These are phyloP conservation scores for Wickerhamomyces bovis DNA, from an alignment of 805 yeast species.

Conservation along the genomic window DNA sequence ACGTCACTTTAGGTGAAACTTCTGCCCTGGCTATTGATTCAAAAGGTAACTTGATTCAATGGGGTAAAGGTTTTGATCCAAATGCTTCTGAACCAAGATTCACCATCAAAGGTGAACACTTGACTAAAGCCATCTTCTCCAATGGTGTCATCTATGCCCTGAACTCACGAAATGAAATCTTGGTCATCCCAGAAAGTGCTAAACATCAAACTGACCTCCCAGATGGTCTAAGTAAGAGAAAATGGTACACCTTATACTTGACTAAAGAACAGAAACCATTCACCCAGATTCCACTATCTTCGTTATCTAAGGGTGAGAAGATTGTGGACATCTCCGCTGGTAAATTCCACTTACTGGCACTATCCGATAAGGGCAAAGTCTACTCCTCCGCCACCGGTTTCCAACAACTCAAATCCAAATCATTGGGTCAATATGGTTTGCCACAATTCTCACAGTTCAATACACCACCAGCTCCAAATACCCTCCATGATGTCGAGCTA, in stretches of 20 bases:
- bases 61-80: constrained; percentile 43
- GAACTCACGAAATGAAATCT: constrained; percentile 29
- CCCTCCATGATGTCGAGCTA: constrained; percentile 48
- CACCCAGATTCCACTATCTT: constrained; percentile 1
- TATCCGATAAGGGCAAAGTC: constrained; percentile 55
- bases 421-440: constrained; percentile 80
- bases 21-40: constrained; percentile 50
- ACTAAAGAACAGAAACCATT: constrained; percentile 6
- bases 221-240: constrained; percentile 1
- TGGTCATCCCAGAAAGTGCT: constrained; percentile 27
- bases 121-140: constrained; percentile 42
- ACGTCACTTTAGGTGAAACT: constrained; percentile 45
- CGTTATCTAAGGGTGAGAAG: constrained; percentile 38
- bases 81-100: constrained; percentile 25
- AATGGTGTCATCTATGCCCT: constrained; percentile 48
- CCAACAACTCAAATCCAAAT: constrained; percentile 22
- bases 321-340: constrained; percentile 54
- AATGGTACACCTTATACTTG: constrained; percentile 10
- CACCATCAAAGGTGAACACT: constrained; percentile 41
- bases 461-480: constrained; percentile 41
- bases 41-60: constrained; percentile 69
- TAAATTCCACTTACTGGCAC: constrained; percentile 56
- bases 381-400: constrained; percentile 57
- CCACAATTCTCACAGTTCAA: constrained; percentile 67
- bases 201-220: constrained; percentile 5